Evolutionary conservation across 768 basidiomycete genomes (phyloP).

Genomic region (Megacollybia marginata): DNA sequence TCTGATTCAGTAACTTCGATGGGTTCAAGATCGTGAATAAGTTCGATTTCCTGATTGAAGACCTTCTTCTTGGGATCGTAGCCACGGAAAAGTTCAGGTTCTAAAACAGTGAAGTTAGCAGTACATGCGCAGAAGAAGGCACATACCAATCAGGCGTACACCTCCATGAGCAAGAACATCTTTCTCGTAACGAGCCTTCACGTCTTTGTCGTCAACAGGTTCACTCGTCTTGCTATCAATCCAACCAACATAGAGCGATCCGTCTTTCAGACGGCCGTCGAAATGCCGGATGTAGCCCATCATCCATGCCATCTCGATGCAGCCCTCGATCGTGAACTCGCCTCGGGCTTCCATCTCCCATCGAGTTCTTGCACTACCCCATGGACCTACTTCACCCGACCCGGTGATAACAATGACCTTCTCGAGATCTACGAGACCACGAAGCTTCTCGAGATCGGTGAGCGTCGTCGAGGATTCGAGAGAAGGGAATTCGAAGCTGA

Average conservation of each 20-base stretch:
- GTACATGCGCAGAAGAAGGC: not conserved
- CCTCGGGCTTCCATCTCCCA: conserved; percentile 99
- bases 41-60: conserved; percentile 95
- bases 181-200: conserved; percentile 89
- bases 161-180: conserved; percentile 89
- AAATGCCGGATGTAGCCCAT: conserved; percentile 99
- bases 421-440: conserved; percentile 88
- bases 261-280: conserved; percentile 91
- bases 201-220: conserved; percentile 97
- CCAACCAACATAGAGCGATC: conserved; percentile 94
- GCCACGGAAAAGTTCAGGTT: conserved; percentile 96
- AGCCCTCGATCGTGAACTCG: conserved; percentile 95
- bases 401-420: conserved; percentile 96
- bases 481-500: conserved; percentile 89
- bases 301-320: conserved; percentile 99
- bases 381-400: conserved; percentile 95
- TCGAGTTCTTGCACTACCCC: conserved; percentile 95
- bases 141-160: conserved; percentile 86
- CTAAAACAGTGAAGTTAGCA: conserved; percentile 30
- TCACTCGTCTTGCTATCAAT: conserved; percentile 90
- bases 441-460: conserved; percentile 68
- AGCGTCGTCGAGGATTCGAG: conserved; percentile 71
- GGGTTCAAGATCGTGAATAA: conserved; percentile 93
- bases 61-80: conserved; percentile 97
- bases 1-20: conserved; percentile 90